Conservation (phyloP, 202 grass and related monocot genomes). For the Setaria italica region DNA sequence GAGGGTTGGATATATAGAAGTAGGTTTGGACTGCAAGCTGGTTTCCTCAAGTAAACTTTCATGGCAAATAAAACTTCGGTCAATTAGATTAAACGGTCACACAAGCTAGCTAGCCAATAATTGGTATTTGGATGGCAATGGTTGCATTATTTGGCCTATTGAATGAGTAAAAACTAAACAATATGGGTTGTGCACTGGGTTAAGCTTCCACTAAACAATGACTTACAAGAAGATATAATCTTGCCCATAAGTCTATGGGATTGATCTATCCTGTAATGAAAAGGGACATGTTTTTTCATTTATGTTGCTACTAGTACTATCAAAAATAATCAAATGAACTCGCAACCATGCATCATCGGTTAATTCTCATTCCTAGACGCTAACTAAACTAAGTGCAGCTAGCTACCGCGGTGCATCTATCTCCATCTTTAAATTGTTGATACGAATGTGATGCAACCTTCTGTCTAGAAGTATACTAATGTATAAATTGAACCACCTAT, state of each 20-base stretch:
- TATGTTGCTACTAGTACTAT: not conserved
- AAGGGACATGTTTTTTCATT: not conserved
- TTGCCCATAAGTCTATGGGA: not conserved
- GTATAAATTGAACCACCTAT: not conserved
- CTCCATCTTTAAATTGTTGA: not conserved
- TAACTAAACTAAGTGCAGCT: not conserved
- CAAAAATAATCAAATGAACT: slow-evolving; percentile 18
- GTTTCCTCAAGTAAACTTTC: not conserved
- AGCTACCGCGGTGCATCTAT: not conserved
- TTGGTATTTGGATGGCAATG: not conserved
- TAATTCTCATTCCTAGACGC: not conserved
- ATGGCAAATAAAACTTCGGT: not conserved
- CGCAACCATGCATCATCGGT: not conserved
- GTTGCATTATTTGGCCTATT: not conserved
- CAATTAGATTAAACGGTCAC: not conserved
- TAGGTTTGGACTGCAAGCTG: not conserved
- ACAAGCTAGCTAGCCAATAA: not conserved
- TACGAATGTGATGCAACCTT: not conserved
- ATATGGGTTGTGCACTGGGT: not conserved
- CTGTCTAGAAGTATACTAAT: not conserved
- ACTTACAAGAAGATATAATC: not conserved
- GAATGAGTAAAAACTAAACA: not conserved
- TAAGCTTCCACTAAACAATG: slow-evolving; percentile 31
- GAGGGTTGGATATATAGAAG: not conserved
- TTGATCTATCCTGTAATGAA: slow-evolving; percentile 1